Evolutionary conservation across 345 rosid genomes (phyloP).

Genomic region (Pistacia integerrima): DNA sequence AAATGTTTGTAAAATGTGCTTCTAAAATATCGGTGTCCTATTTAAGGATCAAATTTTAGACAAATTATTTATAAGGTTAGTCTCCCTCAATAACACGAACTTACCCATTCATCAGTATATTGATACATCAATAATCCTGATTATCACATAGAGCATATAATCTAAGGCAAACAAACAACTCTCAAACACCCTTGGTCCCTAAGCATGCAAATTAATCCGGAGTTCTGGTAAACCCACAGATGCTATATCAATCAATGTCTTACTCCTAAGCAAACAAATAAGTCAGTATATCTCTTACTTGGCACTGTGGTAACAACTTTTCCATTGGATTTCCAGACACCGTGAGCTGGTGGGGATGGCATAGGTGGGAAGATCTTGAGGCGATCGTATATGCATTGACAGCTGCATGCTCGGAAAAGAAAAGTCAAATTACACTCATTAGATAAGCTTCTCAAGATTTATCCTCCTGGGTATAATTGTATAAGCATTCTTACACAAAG

Average conservation of each 20-base stretch:
- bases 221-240: neutral
- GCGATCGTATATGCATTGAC: constrained; percentile 64
- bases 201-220: neutral
- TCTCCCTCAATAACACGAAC: neutral
- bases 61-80: neutral
- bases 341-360: constrained; percentile 51
- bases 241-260: neutral
- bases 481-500: constrained; percentile 13
- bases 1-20: neutral
- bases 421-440: neutral
- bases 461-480: constrained; percentile 2
- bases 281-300: constrained; percentile 43
- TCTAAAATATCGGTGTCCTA: neutral
- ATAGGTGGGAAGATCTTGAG: constrained; percentile 73
- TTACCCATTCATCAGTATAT: neutral
- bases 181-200: neutral
- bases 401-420: constrained; percentile 62
- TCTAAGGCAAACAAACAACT: neutral
- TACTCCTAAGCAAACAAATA: neutral
- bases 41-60: neutral
- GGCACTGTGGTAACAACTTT: constrained; percentile 43
- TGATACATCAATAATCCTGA: neutral
- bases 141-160: neutral
- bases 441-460: constrained; percentile 4
- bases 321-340: constrained; percentile 47